Base-by-base conservation (phyloP, 192 early-diverging fungal species). In the Jimgerdemannia lactiflua region DNA sequence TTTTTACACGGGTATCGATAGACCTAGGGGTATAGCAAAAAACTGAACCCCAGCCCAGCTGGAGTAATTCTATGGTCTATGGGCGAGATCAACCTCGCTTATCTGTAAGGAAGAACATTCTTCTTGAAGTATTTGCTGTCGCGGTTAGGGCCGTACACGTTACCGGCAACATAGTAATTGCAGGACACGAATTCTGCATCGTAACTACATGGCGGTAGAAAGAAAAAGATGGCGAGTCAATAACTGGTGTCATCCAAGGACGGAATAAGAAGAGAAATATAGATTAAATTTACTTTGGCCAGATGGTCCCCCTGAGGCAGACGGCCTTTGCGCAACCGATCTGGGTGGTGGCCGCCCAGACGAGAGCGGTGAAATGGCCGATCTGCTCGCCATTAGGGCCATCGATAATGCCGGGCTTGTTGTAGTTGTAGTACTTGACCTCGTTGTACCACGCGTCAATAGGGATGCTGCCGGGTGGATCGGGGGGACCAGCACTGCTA, bases 401-500 rank as follows among this genome's bases (percentile, higher is more conserved):
- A 2, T 10, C 49, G 49, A 59, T 6, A 59, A 82, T 83, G 3
- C 86, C 84, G 43, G 86, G 86, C 0, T 75, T 72, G 29, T 72
- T 75, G 79, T 80, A 87, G 67, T 84, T 69, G 76, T 87, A 87
- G 9, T 74, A 2, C n/a, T 71, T 71, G 17, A 40, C 81, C 71
- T 87, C 86, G 39, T 72, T 70, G 76, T 87, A 87, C 84, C 86
- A 87, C 39, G 63, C 82, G 18, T 41, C 70, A 17, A 85, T 70
- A 3, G 74, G 77, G 4, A 42, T 18, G 17, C 75, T 79, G 74
- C 40, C n/a, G 66, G 18, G 9, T n/a, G 67, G 70, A 39, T 40
- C 3, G 29, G 76, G 20, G 4, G 42, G 8, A 4, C 14, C 10
- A 39, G 41, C 17, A 17, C 39, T 7, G 9, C 9, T 39, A 3